These are phyloP conservation scores for Colletotrichum incanum DNA, from an alignment of 2,329 filamentous ascomycete genomes.

Conservation along the genomic window DNA sequence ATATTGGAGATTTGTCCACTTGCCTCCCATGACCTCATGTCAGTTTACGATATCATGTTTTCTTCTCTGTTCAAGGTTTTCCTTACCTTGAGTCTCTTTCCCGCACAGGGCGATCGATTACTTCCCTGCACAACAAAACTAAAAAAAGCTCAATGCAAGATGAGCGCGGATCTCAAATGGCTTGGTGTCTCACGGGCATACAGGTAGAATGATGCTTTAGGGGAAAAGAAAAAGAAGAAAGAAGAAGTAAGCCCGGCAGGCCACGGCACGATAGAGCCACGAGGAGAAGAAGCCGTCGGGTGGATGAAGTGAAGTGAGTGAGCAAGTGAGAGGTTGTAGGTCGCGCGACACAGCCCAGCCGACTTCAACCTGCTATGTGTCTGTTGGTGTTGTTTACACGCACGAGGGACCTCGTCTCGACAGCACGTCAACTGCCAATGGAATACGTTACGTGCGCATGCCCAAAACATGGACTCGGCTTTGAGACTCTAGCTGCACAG, in stretches of 20 bases:
- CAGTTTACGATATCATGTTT: conserved; percentile 17
- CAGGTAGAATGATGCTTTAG: background rate
- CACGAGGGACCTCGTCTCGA: background rate
- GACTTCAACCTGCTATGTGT: background rate
- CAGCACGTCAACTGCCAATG: background rate
- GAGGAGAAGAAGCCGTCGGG: background rate
- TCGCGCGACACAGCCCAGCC: conserved; percentile 17
- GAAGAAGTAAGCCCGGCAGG: conserved; percentile 1
- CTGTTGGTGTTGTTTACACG: background rate
- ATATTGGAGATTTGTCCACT: background rate
- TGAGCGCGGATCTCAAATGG: background rate
- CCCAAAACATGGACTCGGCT: conserved; percentile 3
- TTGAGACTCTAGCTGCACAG: background rate
- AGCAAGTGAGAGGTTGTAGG: conserved; percentile 11
- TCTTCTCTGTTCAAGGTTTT: conserved; percentile 28
- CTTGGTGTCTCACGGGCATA: background rate
- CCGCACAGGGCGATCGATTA: background rate
- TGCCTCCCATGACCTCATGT: conserved; percentile 5
- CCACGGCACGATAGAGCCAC: background rate
- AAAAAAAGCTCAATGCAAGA: conserved; percentile 3
- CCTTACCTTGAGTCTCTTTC: conserved; percentile 29
- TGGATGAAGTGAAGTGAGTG: background rate
- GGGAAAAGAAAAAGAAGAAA: background rate
- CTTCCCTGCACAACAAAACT: background rate
- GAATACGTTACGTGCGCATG: conserved; percentile 4